phyloP scores from a whole-genome alignment of 106 monocot species.

The Dendrobium officinale region DNA sequence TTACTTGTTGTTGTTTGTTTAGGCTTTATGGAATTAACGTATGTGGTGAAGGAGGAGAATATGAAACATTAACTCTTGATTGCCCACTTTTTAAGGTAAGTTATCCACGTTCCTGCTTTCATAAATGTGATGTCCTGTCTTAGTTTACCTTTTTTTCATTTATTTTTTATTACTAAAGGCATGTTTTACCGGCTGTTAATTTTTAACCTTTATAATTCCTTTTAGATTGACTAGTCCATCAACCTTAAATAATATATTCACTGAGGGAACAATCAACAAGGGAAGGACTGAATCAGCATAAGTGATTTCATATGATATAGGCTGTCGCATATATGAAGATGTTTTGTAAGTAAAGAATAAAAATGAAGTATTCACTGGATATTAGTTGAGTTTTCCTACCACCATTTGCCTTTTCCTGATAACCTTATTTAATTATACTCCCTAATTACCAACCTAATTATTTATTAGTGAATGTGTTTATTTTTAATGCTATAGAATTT shows the following conservation, averaged over 20 bases:
- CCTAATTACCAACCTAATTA: too few relatives aligned
- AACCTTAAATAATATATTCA: not conserved
- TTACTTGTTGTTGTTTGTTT: slow-evolving; percentile 6
- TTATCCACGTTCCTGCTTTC: not conserved
- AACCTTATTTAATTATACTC: too few relatives aligned
- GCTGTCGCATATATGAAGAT: too few relatives aligned
- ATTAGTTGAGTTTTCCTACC: too few relatives aligned
- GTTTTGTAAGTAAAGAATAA: too few relatives aligned
- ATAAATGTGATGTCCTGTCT: slow-evolving; percentile 1
- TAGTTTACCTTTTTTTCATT: slow-evolving; percentile 2
- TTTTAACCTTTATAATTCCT: not conserved
- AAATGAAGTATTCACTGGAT: too few relatives aligned
- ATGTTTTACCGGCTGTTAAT: not conserved
- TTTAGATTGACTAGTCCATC: not conserved
- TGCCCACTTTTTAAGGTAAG: slow-evolving; percentile 83
- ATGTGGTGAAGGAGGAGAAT: slow-evolving; percentile 99
- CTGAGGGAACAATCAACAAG: not conserved
- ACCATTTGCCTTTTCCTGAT: too few relatives aligned
- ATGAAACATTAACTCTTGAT: slow-evolving; percentile 92
- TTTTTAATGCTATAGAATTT: too few relatives aligned
- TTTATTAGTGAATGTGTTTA: too few relatives aligned
- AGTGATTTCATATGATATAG: not conserved
- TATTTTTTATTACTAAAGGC: not conserved
- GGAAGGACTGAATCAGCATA: not conserved
- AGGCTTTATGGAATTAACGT: slow-evolving; percentile 90